These are phyloP conservation scores for Thelephora ganbajun DNA, from an alignment of 768 basidiomycete species.

Conservation along the genomic window DNA sequence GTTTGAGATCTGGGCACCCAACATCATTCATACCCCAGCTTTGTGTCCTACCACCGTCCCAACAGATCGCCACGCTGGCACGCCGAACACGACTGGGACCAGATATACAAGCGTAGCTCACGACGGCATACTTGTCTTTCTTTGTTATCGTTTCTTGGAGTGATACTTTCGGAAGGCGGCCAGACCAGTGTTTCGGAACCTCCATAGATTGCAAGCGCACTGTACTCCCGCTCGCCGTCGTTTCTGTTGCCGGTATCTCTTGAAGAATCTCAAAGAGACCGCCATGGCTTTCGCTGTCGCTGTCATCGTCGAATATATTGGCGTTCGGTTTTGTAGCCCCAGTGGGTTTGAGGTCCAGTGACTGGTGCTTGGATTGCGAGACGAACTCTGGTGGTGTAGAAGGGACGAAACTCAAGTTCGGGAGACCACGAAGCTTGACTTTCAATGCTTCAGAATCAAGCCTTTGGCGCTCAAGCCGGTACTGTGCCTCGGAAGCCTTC, in stretches of 20 bases:
- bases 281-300: conserved; percentile 28
- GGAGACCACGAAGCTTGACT: conserved; percentile 23
- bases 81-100: conserved; percentile 64
- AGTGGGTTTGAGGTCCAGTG: background rate
- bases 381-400: conserved; percentile 1
- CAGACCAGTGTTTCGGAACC: conserved; percentile 73
- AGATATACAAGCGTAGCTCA: conserved; percentile 54
- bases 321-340: background rate
- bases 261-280: conserved; percentile 71
- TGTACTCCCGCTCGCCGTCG: conserved; percentile 38
- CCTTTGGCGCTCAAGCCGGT: conserved; percentile 38
- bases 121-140: conserved; percentile 58
- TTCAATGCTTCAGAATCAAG: conserved; percentile 30
- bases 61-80: conserved; percentile 56
- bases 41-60: conserved; percentile 45
- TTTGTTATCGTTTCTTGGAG: conserved; percentile 58
- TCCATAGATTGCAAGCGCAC: conserved; percentile 56
- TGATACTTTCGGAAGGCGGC: conserved; percentile 63
- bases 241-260: conserved; percentile 39
- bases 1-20: conserved; percentile 61
- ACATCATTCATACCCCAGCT: conserved; percentile 77
- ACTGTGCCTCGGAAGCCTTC: conserved; percentile 46
- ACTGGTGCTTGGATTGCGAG: background rate
- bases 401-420: background rate
- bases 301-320: conserved; percentile 42